phyloP scores from a whole-genome alignment of 2,329 filamentous ascomycete genomes.

The Aspergillus pseudotamarii region DNA sequence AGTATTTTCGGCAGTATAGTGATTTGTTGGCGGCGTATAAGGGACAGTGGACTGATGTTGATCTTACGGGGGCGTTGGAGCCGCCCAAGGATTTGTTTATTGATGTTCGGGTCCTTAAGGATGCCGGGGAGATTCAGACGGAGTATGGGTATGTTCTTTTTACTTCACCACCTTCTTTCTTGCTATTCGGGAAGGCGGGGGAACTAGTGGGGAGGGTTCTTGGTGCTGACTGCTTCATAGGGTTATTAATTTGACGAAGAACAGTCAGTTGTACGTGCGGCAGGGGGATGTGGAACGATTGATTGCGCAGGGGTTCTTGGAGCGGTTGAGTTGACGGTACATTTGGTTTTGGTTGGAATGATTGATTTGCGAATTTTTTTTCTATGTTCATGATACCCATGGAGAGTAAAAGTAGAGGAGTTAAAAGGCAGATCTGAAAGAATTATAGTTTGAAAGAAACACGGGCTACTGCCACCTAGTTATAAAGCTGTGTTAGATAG shows the following conservation, averaged over 20 bases:
- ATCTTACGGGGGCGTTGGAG: slow-evolving; percentile 89
- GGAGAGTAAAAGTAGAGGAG: neutral
- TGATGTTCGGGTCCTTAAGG: slow-evolving; percentile 91
- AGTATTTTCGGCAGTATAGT: slow-evolving; percentile 89
- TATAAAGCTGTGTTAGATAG: neutral
- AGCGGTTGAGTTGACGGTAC: slow-evolving; percentile 73
- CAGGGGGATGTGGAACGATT: slow-evolving; percentile 94
- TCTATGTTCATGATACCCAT: slow-evolving; percentile 24
- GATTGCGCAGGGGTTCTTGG: slow-evolving; percentile 92
- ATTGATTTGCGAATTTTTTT: slow-evolving; percentile 3
- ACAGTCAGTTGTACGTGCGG: slow-evolving; percentile 96
- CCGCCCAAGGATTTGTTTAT: slow-evolving; percentile 96
- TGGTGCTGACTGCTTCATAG: slow-evolving; percentile 51
- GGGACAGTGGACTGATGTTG: slow-evolving; percentile 97
- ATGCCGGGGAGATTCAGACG: slow-evolving; percentile 97
- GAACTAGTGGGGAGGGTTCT: neutral
- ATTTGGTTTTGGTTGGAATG: neutral
- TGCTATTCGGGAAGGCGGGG: neutral
- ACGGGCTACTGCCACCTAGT: neutral
- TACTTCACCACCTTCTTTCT: neutral
- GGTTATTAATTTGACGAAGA: slow-evolving; percentile 93
- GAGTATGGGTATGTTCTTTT: slow-evolving; percentile 80
- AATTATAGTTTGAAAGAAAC: neutral
- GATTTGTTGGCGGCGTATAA: slow-evolving; percentile 96
- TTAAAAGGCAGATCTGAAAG: neutral